phyloP scores from a whole-genome alignment of 495 filamentous ascomycete species.

The Hypoxylon crocopeplum region DNA sequence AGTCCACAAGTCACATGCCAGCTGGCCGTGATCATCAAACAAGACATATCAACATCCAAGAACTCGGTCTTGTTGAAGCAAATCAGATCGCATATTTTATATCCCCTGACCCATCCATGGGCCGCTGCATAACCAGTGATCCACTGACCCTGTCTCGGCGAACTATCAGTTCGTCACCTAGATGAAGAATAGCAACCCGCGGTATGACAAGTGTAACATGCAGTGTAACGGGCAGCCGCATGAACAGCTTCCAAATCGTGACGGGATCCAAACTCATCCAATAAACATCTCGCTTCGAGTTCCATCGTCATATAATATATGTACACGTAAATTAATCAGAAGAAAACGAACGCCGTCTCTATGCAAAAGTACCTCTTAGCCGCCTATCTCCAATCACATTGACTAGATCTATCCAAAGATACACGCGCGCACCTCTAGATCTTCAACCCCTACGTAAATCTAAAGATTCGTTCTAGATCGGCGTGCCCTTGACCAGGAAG shows the following conservation, averaged over 20 bases:
- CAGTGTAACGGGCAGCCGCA: background rate
- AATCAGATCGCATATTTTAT: too few species aligned
- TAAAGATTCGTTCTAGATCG: slow-evolving; percentile 33
- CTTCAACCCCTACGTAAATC: background rate
- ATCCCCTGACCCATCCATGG: too few species aligned
- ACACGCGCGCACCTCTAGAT: too few species aligned
- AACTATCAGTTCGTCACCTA: background rate
- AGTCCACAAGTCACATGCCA: background rate
- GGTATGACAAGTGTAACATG: background rate
- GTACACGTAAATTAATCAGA: background rate
- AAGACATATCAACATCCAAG: too few species aligned
- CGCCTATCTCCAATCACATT: too few species aligned
- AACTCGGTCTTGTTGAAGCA: too few species aligned
- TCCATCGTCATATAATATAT: background rate
- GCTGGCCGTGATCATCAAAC: background rate
- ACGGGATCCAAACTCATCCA: too few species aligned
- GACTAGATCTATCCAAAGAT: too few species aligned
- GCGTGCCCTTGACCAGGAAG: slow-evolving; percentile 59
- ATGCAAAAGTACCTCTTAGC: background rate
- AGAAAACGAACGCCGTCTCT: background rate
- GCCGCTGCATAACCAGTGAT: too few species aligned
- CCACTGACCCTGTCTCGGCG: too few species aligned
- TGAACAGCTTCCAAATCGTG: background rate
- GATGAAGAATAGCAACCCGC: background rate
- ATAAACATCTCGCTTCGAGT: too few species aligned